A percentile compares a stretch with the other conserved stretches of the same genome.
phyloP scores from a whole-genome alignment of 371 early-diverging fungal species.

The Fennellomyces sp. region DNA sequence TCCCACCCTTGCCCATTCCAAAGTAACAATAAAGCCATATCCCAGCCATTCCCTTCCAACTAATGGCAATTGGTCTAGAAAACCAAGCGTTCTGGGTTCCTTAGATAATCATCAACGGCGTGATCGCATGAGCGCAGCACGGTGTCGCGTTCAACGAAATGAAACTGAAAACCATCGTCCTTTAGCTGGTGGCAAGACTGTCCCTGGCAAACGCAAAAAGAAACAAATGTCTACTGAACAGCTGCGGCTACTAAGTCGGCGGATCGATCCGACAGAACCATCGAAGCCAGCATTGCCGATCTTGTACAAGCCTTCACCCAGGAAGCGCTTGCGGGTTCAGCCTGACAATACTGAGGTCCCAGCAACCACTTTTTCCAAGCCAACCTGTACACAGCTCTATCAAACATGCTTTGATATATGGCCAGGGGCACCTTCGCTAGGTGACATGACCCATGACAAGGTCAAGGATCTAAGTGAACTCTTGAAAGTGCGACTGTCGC shows the following conservation, averaged over 20 bases:
- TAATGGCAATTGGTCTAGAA: too few relatives aligned
- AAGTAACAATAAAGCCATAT: too few relatives aligned
- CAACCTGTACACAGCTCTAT: slow-evolving; percentile 3
- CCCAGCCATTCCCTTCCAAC: too few relatives aligned
- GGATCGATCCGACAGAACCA: slow-evolving; percentile 43
- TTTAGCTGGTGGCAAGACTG: slow-evolving; percentile 32
- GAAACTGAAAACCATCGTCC: slow-evolving; percentile 6
- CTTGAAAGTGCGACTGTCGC: slow-evolving; percentile 24
- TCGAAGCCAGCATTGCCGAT: slow-evolving; percentile 39
- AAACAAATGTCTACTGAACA: slow-evolving; percentile 40
- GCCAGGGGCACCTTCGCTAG: slow-evolving; percentile 17
- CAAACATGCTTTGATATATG: slow-evolving; percentile 27
- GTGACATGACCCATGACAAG: slow-evolving; percentile 13
- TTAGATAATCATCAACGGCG: too few relatives aligned
- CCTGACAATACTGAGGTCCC: background rate
- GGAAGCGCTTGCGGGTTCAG: background rate
- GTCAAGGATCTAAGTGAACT: slow-evolving; percentile 21
- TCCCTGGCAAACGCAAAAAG: slow-evolving; percentile 11
- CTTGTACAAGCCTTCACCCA: slow-evolving; percentile 13
- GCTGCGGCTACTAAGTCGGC: slow-evolving; percentile 38
- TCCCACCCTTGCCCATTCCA: background rate
- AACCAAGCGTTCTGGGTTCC: too few relatives aligned
- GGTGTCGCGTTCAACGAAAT: background rate
- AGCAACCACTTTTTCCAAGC: background rate
- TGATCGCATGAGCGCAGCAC: background rate